A percentile compares a stretch with the other conserved stretches of the same genome.
phyloP scores from a whole-genome alignment of 345 rosid genomes.

The Populus tremula region DNA sequence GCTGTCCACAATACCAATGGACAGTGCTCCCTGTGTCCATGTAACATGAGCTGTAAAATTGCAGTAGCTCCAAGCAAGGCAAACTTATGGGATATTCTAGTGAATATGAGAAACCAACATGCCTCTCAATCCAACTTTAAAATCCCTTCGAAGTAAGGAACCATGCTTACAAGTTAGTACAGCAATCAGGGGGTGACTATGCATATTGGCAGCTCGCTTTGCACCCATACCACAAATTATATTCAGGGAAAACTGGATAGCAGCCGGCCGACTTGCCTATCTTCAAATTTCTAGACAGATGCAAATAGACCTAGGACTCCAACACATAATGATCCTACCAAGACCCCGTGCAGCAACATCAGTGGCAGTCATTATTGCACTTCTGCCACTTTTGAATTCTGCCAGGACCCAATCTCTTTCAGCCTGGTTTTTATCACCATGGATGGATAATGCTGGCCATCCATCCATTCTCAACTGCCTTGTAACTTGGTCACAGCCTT shows the following conservation, averaged over 20 bases:
- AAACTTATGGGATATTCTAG: conserved; percentile 22
- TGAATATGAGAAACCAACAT: conserved; percentile 25
- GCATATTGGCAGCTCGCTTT: conserved; percentile 25
- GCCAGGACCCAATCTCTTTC: conserved; percentile 97
- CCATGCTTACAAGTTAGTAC: conserved; percentile 18
- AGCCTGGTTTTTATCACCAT: conserved; percentile 91
- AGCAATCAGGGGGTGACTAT: conserved; percentile 8
- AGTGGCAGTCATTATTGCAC: conserved; percentile 92
- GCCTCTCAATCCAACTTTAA: conserved; percentile 36
- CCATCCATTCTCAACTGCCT: conserved; percentile 98
- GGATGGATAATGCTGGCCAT: conserved; percentile 97
- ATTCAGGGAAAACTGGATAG: conserved; percentile 70
- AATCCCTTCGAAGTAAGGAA: conserved; percentile 19
- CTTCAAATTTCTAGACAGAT: conserved; percentile 40
- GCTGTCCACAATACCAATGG: conserved; percentile 10
- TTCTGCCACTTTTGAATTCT: conserved; percentile 93
- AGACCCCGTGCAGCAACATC: conserved; percentile 99
- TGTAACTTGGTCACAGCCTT: conserved; percentile 94
- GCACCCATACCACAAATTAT: conserved; percentile 61
- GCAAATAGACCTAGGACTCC: conserved; percentile 48
- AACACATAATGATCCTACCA: conserved; percentile 87
- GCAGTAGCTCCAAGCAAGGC: conserved; percentile 15
- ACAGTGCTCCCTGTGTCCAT: conserved; percentile 36
- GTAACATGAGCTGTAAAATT: conserved; percentile 39
- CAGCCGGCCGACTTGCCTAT: conserved; percentile 89